A percentile compares a stretch with the other conserved stretches of the same genome.
phyloP scores from a whole-genome alignment of 768 basidiomycete species.

The Trametopsis cervina region DNA sequence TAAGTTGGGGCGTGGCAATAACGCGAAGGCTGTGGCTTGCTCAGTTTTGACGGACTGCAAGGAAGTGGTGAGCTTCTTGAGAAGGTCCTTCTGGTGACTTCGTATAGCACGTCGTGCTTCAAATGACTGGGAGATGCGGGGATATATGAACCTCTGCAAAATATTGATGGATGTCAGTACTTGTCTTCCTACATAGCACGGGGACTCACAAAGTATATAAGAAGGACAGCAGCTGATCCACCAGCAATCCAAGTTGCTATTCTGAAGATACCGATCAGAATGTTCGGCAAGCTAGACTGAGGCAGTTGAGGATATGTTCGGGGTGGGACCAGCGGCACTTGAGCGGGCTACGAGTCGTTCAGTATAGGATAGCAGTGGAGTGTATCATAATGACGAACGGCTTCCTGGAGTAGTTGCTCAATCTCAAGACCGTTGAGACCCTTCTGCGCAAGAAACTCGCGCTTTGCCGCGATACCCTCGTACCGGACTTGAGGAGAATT shows the following conservation, averaged over 20 bases:
- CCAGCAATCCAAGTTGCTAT: constrained; percentile 63
- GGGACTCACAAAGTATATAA: constrained; percentile 59
- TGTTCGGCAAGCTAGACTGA: constrained; percentile 61
- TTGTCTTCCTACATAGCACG: not conserved
- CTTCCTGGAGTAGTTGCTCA: constrained; percentile 45
- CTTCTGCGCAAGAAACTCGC: constrained; percentile 62
- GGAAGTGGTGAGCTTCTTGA: constrained; percentile 48
- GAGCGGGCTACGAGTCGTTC: constrained; percentile 14
- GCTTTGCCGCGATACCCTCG: constrained; percentile 51
- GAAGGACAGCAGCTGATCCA: constrained; percentile 47
- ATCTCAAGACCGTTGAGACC: constrained; percentile 60
- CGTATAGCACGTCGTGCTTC: constrained; percentile 56
- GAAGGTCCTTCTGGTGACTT: constrained; percentile 50
- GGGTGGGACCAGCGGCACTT: constrained; percentile 53
- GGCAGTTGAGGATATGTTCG: constrained; percentile 66
- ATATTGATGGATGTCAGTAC: constrained; percentile 9
- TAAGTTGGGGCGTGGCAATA: constrained; percentile 48
- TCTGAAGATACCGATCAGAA: constrained; percentile 55
- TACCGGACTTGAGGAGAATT: constrained; percentile 55
- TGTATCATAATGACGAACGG: not conserved
- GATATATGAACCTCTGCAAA: constrained; percentile 58
- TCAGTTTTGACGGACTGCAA: constrained; percentile 46
- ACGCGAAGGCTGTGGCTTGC: constrained; percentile 48
- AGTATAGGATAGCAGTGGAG: constrained; percentile 20
- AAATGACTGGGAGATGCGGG: constrained; percentile 51